Percentiles rank a stretch among this genome's conserved stretches.
phyloP scores from a whole-genome alignment of 305 asterid species.

The Solanum hybrid region DNA sequence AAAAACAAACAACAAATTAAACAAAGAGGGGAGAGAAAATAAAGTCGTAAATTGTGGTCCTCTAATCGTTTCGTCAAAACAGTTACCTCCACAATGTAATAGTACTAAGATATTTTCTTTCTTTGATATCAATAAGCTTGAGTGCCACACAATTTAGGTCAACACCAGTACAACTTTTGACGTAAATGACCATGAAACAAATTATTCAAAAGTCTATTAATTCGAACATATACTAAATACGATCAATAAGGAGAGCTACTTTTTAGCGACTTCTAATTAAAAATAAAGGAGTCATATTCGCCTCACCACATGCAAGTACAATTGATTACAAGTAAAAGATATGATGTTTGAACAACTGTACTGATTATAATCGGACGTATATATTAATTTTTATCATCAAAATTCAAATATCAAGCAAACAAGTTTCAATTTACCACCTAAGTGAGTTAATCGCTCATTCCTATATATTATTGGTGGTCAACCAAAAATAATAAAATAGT shows the following conservation, averaged over 20 bases:
- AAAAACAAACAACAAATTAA: background rate
- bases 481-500: background rate
- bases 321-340: background rate
- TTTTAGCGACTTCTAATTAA: background rate
- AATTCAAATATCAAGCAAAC: background rate
- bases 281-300: background rate
- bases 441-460: background rate
- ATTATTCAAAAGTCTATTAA: background rate
- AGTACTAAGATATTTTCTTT: background rate
- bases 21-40: background rate
- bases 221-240: background rate
- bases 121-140: background rate
- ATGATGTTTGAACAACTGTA: no score
- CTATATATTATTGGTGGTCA: background rate
- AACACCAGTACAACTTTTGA: background rate
- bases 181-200: background rate
- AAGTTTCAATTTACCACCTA: background rate
- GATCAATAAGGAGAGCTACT: background rate
- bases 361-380: no score
- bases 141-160: background rate
- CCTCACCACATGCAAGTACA: background rate
- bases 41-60: background rate
- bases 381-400: background rate
- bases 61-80: conserved; percentile 2
- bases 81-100: conserved; percentile 1